These are phyloP conservation scores for Capsella rubella DNA, from an alignment of 441 rosid genomes.

Conservation along the genomic window DNA sequence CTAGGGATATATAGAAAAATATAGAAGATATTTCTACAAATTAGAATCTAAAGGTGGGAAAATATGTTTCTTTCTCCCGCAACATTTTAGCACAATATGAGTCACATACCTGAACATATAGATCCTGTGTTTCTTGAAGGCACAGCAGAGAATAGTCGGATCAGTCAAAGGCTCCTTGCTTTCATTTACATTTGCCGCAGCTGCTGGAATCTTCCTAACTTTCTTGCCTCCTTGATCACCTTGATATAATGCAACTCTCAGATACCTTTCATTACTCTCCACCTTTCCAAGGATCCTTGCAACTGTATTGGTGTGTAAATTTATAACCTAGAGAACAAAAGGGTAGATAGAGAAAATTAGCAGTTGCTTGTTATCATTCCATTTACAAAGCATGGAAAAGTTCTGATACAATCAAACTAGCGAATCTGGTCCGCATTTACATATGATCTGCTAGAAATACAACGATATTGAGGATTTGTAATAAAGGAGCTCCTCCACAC, in stretches of 20 bases:
- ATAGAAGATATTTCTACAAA: conserved; percentile 19
- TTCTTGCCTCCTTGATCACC: conserved; percentile 91
- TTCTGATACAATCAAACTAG: neutral
- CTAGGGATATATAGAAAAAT: neutral
- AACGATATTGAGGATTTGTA: no score
- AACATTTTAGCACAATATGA: neutral
- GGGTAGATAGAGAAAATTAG: conserved; percentile 13
- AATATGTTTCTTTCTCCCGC: neutral
- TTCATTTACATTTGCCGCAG: conserved; percentile 91
- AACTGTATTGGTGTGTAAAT: conserved; percentile 90
- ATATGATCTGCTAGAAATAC: no score
- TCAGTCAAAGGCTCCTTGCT: conserved; percentile 89
- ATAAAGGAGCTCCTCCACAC: neutral
- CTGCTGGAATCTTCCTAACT: conserved; percentile 87
- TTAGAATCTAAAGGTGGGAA: conserved; percentile 4
- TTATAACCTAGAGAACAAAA: conserved; percentile 66
- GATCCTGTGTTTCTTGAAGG: conserved; percentile 86
- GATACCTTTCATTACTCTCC: conserved; percentile 91
- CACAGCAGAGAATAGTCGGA: conserved; percentile 75
- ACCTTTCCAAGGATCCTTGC: conserved; percentile 94
- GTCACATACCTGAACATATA: conserved; percentile 79
- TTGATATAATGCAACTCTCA: conserved; percentile 91
- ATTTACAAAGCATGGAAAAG: no score
- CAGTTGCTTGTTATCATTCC: conserved; percentile 15
- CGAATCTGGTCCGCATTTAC: neutral